A percentile compares a stretch with the other conserved stretches of the same genome.
Evolutionary conservation across 192 early-diverging fungal genomes (phyloP).

Genomic region (Coemansia sp.): DNA sequence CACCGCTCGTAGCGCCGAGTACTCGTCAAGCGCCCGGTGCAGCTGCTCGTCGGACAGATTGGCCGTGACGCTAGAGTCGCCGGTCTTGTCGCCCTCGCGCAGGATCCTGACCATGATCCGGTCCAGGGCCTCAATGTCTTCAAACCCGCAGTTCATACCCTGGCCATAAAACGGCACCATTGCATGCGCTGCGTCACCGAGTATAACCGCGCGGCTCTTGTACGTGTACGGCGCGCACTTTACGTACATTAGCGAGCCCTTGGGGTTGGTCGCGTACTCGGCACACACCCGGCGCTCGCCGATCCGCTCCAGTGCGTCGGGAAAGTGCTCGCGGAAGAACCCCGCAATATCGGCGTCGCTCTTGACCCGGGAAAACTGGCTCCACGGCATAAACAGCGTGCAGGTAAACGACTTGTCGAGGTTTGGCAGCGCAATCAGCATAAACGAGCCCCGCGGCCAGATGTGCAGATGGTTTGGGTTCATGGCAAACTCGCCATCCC

Average conservation of each 20-base stretch:
- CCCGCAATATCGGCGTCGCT: slow-evolving; percentile 57
- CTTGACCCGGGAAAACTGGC: slow-evolving; percentile 70
- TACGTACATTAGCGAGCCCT: slow-evolving; percentile 77
- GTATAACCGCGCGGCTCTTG: slow-evolving; percentile 66
- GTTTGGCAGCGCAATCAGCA: slow-evolving; percentile 98
- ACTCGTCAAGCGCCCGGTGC: slow-evolving; percentile 65
- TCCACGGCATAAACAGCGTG: slow-evolving; percentile 94
- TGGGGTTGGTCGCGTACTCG: slow-evolving; percentile 81
- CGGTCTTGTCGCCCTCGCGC: slow-evolving; percentile 42
- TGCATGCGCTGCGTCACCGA: slow-evolving; percentile 95
- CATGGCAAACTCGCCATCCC: slow-evolving; percentile 69
- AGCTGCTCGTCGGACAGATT: slow-evolving; percentile 40
- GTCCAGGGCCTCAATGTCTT: slow-evolving; percentile 75
- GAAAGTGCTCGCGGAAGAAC: slow-evolving; percentile 75
- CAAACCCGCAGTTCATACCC: slow-evolving; percentile 99
- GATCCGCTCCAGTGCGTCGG: slow-evolving; percentile 73
- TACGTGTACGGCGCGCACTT: slow-evolving; percentile 88
- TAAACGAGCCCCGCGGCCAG: slow-evolving; percentile 93
- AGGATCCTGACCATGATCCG: slow-evolving; percentile 52
- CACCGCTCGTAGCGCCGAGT: slow-evolving; percentile 60
- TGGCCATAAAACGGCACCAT: slow-evolving; percentile 99
- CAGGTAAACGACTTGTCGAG: slow-evolving; percentile 90
- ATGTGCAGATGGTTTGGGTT: slow-evolving; percentile 92
- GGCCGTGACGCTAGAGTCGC: slow-evolving; percentile 29
- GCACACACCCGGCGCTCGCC: slow-evolving; percentile 64